These are phyloP conservation scores for Nepenthes gracilis DNA, from an alignment of 148 eudicot genomes.

Conservation along the genomic window DNA sequence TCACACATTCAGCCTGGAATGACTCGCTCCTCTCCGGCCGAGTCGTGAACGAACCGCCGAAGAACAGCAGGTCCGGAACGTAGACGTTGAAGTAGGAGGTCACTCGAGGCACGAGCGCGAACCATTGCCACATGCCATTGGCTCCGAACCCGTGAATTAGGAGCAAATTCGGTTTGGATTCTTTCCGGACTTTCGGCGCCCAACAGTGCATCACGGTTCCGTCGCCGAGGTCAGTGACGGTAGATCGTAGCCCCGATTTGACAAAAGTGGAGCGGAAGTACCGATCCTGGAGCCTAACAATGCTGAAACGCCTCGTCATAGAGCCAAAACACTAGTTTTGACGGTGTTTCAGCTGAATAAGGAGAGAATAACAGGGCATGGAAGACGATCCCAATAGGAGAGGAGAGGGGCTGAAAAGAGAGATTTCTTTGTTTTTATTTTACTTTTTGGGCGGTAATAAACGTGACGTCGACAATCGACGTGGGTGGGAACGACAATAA, in stretches of 20 bases:
- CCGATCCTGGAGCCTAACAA: slow-evolving; percentile 32
- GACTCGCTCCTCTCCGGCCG: slow-evolving; percentile 52
- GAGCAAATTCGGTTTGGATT: slow-evolving; percentile 39
- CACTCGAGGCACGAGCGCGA: slow-evolving; percentile 18
- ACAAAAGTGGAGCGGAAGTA: slow-evolving; percentile 31
- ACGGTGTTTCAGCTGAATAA: too few species aligned
- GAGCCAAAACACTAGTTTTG: too few species aligned
- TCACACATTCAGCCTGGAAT: slow-evolving; percentile 73
- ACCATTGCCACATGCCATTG: slow-evolving; percentile 78
- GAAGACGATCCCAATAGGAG: too few species aligned
- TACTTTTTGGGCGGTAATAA: too few species aligned
- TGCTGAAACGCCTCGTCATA: slow-evolving; percentile 58
- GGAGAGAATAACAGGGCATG: too few species aligned
- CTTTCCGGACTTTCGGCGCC: slow-evolving; percentile 48
- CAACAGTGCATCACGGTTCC: slow-evolving; percentile 77
- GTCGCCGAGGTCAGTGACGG: slow-evolving; percentile 45
- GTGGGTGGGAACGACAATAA: too few species aligned
- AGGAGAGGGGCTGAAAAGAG: too few species aligned
- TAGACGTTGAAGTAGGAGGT: slow-evolving; percentile 58
- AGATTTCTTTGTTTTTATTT: too few species aligned
- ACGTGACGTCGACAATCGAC: too few species aligned
- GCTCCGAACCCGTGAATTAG: slow-evolving; percentile 83
- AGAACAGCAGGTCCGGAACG: slow-evolving; percentile 78
- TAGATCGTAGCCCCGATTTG: slow-evolving; percentile 49
- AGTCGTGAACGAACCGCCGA: slow-evolving; percentile 64